phyloP scores from a whole-genome alignment of 1,284 basidiomycete genomes.

The Cronartium ribicola region DNA sequence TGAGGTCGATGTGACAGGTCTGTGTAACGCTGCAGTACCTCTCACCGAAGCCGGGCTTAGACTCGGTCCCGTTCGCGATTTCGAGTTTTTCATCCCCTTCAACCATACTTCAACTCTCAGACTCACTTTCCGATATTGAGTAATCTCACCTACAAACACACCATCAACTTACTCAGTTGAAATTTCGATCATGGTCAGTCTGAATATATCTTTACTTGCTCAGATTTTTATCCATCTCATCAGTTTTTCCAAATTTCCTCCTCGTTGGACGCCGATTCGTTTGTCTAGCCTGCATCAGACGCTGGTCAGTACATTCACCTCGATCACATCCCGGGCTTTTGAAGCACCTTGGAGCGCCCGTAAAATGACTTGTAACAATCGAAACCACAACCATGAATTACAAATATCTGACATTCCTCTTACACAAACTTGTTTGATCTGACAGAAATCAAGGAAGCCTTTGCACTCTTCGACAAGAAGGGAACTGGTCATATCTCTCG shows the following conservation, averaged over 20 bases:
- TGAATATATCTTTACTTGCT: background rate
- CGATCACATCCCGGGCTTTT: background rate
- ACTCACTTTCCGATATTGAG: background rate
- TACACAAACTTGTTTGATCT: background rate
- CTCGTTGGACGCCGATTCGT: background rate
- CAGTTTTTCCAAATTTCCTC: background rate
- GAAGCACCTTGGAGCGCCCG: background rate
- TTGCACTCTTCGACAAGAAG: conserved; percentile 95
- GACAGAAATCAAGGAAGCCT: conserved; percentile 89
- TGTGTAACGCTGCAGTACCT: too few species aligned
- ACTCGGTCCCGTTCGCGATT: background rate
- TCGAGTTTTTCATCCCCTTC: background rate
- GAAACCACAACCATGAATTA: background rate
- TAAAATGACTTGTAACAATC: background rate
- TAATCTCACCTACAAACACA: background rate
- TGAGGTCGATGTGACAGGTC: too few species aligned
- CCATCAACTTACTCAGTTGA: background rate
- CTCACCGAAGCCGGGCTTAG: too few species aligned
- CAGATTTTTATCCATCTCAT: background rate
- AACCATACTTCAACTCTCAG: background rate
- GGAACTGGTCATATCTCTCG: conserved; percentile 83
- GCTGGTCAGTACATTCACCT: conserved; percentile 14
- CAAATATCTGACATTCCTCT: background rate
- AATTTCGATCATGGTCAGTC: conserved; percentile 22
- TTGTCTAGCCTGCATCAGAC: conserved; percentile 32